Percentiles rank a stretch among this genome's conserved stretches.
phyloP scores from a whole-genome alignment of 129 eudicot species.

The Pulicaria dysenterica region DNA sequence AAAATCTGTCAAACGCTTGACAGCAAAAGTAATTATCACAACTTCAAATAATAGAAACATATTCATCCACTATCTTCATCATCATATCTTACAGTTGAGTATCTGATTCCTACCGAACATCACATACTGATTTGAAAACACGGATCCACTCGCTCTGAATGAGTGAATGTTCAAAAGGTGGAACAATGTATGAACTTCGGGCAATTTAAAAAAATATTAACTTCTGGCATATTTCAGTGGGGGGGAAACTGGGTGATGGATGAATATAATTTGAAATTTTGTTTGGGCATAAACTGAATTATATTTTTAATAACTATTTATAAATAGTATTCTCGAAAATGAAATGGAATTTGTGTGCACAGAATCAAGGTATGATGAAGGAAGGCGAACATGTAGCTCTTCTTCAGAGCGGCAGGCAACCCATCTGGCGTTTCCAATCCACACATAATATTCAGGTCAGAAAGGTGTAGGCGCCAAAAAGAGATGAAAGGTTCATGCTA shows the following conservation, averaged over 20 bases:
- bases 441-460: conserved; percentile 96
- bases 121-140: too few relatives aligned
- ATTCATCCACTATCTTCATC: too few relatives aligned
- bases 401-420: conserved; percentile 90
- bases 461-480: conserved; percentile 52
- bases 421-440: conserved; percentile 94
- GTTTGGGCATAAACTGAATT: neutral
- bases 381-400: conserved; percentile 96
- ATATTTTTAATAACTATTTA: neutral
- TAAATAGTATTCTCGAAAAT: conserved; percentile 10
- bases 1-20: too few relatives aligned
- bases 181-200: too few relatives aligned
- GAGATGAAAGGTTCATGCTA: conserved; percentile 15
- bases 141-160: too few relatives aligned
- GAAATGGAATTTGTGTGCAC: conserved; percentile 22
- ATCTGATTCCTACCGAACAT: too few relatives aligned
- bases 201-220: neutral
- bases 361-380: conserved; percentile 96
- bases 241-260: neutral
- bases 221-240: neutral
- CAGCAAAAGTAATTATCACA: too few relatives aligned
- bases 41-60: too few relatives aligned
- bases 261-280: neutral
- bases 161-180: too few relatives aligned
- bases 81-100: too few relatives aligned